Percentiles rank a stretch among this genome's conserved stretches.
These are phyloP conservation scores for Vinca minor DNA, from an alignment of 257 asterid species.

Conservation along the genomic window DNA sequence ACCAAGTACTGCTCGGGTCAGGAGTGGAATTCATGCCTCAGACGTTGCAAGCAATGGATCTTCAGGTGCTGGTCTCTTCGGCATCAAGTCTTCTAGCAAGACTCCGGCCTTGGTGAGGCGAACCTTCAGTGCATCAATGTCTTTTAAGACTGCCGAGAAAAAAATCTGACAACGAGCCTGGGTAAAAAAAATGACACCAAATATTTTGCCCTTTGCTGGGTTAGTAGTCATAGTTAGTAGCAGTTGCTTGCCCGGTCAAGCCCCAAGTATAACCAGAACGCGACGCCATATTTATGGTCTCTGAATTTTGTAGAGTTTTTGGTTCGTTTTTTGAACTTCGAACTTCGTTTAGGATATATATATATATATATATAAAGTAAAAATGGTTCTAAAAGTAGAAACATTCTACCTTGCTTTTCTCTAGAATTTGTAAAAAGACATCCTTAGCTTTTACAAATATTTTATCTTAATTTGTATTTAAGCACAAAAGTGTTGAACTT, in stretches of 20 bases:
- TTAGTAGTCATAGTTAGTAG: not conserved
- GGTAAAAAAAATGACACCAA: conserved; percentile 21
- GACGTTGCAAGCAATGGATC: conserved; percentile 30
- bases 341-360: conserved; percentile 7
- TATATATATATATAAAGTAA: no score
- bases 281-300: conserved; percentile 14
- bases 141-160: conserved; percentile 20
- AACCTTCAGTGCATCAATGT: conserved; percentile 43
- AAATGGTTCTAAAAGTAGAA: no score
- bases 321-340: not conserved
- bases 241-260: conserved; percentile 3
- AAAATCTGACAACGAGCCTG: not conserved
- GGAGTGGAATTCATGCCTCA: conserved; percentile 18
- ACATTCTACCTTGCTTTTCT: no score
- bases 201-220: conserved; percentile 7
- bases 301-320: conserved; percentile 28
- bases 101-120: conserved; percentile 37
- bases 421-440: no score
- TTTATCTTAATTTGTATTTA: no score
- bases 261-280: not conserved
- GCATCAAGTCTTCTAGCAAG: conserved; percentile 29
- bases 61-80: conserved; percentile 30
- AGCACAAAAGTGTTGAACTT: no score
- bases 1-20: conserved; percentile 22
- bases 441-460: no score